These are phyloP conservation scores for Hypoxylon cercidicola DNA, from an alignment of 495 filamentous ascomycete genomes.

Conservation along the genomic window DNA sequence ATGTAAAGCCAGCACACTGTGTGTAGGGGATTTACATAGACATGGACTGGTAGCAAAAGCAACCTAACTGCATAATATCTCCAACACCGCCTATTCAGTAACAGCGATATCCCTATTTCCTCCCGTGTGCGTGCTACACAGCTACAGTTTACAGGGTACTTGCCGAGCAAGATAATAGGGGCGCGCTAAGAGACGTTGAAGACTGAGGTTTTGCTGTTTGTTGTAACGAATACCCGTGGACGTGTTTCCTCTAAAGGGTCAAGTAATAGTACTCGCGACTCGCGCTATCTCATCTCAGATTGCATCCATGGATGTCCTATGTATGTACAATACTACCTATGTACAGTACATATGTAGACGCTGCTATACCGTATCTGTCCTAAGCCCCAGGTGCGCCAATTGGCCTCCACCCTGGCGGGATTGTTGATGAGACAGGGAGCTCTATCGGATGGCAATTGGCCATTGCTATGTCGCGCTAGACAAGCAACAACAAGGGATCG, in stretches of 20 bases:
- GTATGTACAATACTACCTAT: too few relatives aligned
- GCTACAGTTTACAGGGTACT: constrained; percentile 2
- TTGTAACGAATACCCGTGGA: constrained; percentile 34
- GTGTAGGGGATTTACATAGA: constrained; percentile 2
- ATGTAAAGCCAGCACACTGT: background rate
- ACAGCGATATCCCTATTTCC: constrained; percentile 10
- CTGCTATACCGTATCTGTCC: constrained; percentile 31
- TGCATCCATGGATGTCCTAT: background rate
- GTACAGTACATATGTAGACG: constrained; percentile 4
- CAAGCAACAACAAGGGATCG: constrained; percentile 45
- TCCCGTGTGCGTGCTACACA: background rate
- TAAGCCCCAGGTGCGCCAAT: constrained; percentile 34
- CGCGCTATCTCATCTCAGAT: constrained; percentile 33
- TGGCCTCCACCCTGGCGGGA: constrained; percentile 36
- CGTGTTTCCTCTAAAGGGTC: constrained; percentile 24
- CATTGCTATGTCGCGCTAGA: constrained; percentile 49
- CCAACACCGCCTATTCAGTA: constrained; percentile 28
- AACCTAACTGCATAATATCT: constrained; percentile 35
- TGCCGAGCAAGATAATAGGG: constrained; percentile 3
- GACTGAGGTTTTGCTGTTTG: constrained; percentile 21
- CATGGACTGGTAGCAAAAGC: constrained; percentile 26
- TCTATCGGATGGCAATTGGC: constrained; percentile 45
- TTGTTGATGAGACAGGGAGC: constrained; percentile 46
- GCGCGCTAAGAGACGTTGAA: constrained; percentile 20
- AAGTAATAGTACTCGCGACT: constrained; percentile 35